These are phyloP conservation scores for Alternaria alternata DNA, from an alignment of 2,329 filamentous ascomycete species.

Conservation along the genomic window DNA sequence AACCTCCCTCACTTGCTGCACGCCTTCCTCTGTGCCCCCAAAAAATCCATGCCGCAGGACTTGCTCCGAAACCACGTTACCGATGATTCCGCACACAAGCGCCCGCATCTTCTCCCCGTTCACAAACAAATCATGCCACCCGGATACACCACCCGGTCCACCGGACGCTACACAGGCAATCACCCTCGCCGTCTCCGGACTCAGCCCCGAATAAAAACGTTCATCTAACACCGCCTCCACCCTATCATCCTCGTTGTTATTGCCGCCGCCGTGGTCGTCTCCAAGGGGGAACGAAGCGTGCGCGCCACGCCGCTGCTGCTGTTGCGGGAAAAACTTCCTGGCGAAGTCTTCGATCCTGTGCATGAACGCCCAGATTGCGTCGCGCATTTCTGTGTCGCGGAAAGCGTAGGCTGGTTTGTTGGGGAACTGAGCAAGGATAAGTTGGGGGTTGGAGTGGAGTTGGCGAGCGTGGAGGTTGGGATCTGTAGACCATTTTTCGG, in stretches of 20 bases:
- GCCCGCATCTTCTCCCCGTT: constrained; percentile 27
- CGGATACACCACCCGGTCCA: constrained; percentile 29
- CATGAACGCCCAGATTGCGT: constrained; percentile 28
- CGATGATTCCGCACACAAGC: constrained; percentile 37
- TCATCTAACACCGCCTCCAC: background rate
- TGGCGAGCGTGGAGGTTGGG: constrained; percentile 10
- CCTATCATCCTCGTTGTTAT: background rate
- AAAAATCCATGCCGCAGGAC: constrained; percentile 40
- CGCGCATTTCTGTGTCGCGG: constrained; percentile 38
- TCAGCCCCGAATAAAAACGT: constrained; percentile 12
- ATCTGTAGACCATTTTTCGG: background rate
- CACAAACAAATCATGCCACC: constrained; percentile 39
- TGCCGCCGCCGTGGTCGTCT: no score
- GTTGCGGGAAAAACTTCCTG: background rate
- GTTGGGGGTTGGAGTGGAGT: background rate
- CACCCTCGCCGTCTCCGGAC: constrained; percentile 29
- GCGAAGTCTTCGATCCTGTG: constrained; percentile 16
- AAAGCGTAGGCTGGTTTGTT: constrained; percentile 35
- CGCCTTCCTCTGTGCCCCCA: constrained; percentile 20
- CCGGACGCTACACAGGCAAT: constrained; percentile 38
- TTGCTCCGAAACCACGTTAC: constrained; percentile 43
- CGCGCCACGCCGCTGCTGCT: constrained; percentile 5
- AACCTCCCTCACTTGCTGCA: background rate
- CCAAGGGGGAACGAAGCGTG: background rate
- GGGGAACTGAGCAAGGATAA: background rate